Percentiles rank a stretch among this genome's conserved stretches.
Evolutionary conservation across 148 eudicot genomes (phyloP).

Genomic region (Spergularia bocconei): DNA sequence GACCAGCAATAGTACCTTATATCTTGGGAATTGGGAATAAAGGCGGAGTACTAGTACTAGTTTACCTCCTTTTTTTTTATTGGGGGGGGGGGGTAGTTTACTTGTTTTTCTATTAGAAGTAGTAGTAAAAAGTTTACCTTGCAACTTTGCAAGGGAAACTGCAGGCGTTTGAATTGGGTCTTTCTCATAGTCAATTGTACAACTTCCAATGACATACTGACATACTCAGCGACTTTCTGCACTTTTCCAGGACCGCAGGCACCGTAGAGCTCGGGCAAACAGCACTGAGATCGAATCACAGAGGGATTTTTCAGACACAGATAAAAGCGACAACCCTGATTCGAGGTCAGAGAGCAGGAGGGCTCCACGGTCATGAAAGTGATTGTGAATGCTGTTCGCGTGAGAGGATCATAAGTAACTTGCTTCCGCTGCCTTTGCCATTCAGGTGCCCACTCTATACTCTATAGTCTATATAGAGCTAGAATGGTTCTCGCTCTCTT

Average conservation of each 20-base stretch:
- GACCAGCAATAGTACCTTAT: no score
- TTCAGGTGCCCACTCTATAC: neutral
- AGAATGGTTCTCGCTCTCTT: neutral
- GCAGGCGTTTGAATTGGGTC: neutral
- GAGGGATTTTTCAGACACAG: conserved; percentile 59
- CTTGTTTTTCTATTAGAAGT: no score
- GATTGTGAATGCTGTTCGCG: conserved; percentile 6
- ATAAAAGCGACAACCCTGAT: conserved; percentile 76
- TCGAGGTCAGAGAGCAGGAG: conserved; percentile 63
- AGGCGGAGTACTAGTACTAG: no score
- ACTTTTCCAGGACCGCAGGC: conserved; percentile 70
- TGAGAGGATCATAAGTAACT: neutral
- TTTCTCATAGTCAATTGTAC: neutral
- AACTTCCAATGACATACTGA: neutral
- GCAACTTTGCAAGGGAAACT: no score
- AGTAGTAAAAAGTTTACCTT: no score
- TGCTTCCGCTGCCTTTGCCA: neutral
- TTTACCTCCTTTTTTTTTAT: no score
- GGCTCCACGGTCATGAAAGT: conserved; percentile 25
- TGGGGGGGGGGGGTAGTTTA: no score
- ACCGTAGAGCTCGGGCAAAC: conserved; percentile 46
- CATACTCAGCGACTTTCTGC: neutral
- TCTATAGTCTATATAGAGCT: neutral
- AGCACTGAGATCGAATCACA: conserved; percentile 59
- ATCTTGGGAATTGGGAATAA: no score